A percentile compares a stretch with the other conserved stretches of the same genome.
Evolutionary conservation across 257 asterid genomes (phyloP).

Genomic region (Solanum bukasovii): DNA sequence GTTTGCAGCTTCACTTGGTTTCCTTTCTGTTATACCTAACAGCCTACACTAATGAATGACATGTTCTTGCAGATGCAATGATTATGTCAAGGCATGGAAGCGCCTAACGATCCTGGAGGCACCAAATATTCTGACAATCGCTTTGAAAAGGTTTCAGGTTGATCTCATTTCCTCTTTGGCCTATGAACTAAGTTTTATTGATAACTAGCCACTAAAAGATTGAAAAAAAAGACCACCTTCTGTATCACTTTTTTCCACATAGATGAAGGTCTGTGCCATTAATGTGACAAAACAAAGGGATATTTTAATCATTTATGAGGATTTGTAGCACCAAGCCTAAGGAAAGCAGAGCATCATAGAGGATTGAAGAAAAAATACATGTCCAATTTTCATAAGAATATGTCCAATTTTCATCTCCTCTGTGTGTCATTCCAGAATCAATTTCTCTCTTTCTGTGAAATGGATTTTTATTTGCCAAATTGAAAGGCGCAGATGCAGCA

Average conservation of each 20-base stretch:
- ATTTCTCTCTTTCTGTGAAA: background rate
- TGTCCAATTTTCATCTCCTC: background rate
- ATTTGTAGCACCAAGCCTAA: background rate
- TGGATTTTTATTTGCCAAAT: background rate
- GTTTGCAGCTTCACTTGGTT: background rate
- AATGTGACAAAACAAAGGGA: background rate
- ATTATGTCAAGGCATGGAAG: constrained; percentile 96
- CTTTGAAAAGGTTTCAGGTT: constrained; percentile 97
- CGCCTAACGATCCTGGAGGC: constrained; percentile 60
- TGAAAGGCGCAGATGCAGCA: background rate
- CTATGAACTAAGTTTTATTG: background rate
- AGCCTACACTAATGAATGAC: background rate
- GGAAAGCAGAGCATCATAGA: background rate
- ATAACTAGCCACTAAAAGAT: background rate
- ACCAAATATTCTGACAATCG: constrained; percentile 90
- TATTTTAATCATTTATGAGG: background rate
- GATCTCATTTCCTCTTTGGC: background rate
- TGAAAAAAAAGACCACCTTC: background rate
- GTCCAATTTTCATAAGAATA: too few species aligned
- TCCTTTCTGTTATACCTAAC: background rate
- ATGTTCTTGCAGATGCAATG: constrained; percentile 65
- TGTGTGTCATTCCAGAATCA: background rate
- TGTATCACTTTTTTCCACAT: background rate
- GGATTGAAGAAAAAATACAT: background rate
- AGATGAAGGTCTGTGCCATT: background rate